phyloP scores from a whole-genome alignment of 345 rosid species.

The Anastatica hierochuntica region DNA sequence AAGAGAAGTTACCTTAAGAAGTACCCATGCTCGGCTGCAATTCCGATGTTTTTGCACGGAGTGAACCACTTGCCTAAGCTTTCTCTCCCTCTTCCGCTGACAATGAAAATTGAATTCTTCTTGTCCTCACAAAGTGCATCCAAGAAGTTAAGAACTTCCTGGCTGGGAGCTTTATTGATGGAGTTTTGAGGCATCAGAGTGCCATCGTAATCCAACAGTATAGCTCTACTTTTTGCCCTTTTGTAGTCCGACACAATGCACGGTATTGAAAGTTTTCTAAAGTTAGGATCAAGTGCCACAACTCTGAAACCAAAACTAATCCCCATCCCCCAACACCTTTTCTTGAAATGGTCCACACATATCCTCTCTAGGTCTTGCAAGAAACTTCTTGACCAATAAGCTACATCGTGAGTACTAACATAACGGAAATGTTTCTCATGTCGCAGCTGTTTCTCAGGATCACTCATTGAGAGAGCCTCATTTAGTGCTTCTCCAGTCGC shows the following conservation, averaged over 20 bases:
- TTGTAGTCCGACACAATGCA: slow-evolving; percentile 35
- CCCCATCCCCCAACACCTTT: slow-evolving; percentile 35
- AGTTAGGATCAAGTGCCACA: slow-evolving; percentile 32
- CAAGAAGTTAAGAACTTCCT: slow-evolving; percentile 28
- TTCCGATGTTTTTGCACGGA: slow-evolving; percentile 28
- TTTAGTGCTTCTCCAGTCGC: slow-evolving; percentile 31
- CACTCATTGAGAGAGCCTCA: slow-evolving; percentile 30
- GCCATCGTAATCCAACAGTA: slow-evolving; percentile 32
- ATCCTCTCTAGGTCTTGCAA: slow-evolving; percentile 34
- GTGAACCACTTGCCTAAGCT: slow-evolving; percentile 31
- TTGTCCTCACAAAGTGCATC: slow-evolving; percentile 26
- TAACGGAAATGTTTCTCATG: slow-evolving; percentile 87
- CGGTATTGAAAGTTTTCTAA: slow-evolving; percentile 32
- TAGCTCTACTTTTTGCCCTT: slow-evolving; percentile 31
- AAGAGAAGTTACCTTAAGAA: slow-evolving; percentile 21
- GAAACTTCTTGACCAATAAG: slow-evolving; percentile 35
- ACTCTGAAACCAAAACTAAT: slow-evolving; percentile 34
- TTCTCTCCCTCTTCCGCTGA: slow-evolving; percentile 35
- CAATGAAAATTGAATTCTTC: slow-evolving; percentile 26
- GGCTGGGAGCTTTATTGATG: slow-evolving; percentile 32
- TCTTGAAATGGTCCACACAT: slow-evolving; percentile 34
- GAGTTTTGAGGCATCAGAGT: slow-evolving; percentile 34
- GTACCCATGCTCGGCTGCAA: slow-evolving; percentile 35
- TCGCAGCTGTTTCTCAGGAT: slow-evolving; percentile 35
- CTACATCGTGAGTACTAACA: slow-evolving; percentile 32